Base-by-base conservation (phyloP, 306 rosid species). In the Begonia fuchsioides region DNA sequence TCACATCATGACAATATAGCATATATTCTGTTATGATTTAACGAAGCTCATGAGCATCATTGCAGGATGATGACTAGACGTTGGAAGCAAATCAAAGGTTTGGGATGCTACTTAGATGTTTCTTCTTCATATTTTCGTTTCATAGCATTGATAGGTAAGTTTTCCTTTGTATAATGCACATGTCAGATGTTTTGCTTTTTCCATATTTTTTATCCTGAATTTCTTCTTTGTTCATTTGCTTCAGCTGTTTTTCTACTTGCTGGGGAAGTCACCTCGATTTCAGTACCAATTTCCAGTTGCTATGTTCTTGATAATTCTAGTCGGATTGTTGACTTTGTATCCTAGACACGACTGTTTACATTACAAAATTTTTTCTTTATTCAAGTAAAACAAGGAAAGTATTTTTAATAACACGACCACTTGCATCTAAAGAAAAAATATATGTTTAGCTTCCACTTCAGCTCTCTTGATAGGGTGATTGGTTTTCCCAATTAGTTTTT, bases 271-370 rank as follows among this genome's bases (percentile, higher is more conserved):
- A 54, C 60, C 56, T 76, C 97, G 9, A 44, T 90, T 64, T 58
- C 61, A 32, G 57, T 41, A 20, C 97, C 93, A 43, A 62, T 43
- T 68, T 81, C 95, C 62, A 81, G 69, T 52, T 90, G 97, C 80
- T 90, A 81, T 53, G 80, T 66, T 47, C 59, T 90, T 43, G 69
- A 90, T 35, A 78, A 90, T 55, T 72, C 95, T 18, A 90, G 97
- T 70, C 95, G 70, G 53, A 44, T 90, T 51, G 78, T 84, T 50
- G 97, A 90, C 76, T 90, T 84, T 57, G 97, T 84, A 84, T 84
- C 94, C 94, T 72, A 16, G 59, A 10, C 14, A 12, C 18, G 11
- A 52, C 44, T 39, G 51, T 73, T 20, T 50, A 19, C 38, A 13
- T 49, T 49, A 46, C 6, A 11, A 8, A 39, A 20, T n/a, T 12